phyloP scores from a whole-genome alignment of 495 filamentous ascomycete species.

The Corynascus novoguineensis region DNA sequence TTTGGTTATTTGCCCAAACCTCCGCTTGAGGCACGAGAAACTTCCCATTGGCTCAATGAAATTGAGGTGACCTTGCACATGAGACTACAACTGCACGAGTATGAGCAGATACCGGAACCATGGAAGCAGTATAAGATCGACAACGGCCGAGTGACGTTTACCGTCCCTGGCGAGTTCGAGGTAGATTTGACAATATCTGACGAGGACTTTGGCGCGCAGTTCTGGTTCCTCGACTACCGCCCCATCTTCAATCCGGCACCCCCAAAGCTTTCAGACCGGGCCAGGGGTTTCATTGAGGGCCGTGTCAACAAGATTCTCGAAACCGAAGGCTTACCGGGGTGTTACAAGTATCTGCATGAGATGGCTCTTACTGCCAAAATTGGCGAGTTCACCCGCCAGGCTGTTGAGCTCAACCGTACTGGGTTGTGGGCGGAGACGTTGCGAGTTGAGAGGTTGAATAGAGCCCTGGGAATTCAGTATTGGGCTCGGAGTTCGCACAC shows the following conservation, averaged over 20 bases:
- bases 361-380: conserved; percentile 85
- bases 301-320: conserved; percentile 63
- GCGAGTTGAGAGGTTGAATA: conserved; percentile 63
- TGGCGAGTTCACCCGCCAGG: conserved; percentile 69
- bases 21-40: conserved; percentile 57
- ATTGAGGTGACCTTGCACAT: conserved; percentile 78
- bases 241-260: conserved; percentile 70
- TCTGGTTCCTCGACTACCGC: conserved; percentile 89
- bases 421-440: conserved; percentile 49
- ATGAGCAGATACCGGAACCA: conserved; percentile 64
- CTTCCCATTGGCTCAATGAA: conserved; percentile 64
- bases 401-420: conserved; percentile 51
- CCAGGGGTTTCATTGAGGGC: conserved; percentile 60
- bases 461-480: conserved; percentile 82
- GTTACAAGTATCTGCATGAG: conserved; percentile 79
- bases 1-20: conserved; percentile 75
- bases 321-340: conserved; percentile 62
- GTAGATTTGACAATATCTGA: conserved; percentile 82
- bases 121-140: conserved; percentile 69
- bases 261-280: conserved; percentile 50
- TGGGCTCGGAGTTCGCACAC: conserved; percentile 59
- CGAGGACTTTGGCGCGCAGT: conserved; percentile 71
- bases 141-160: conserved; percentile 81
- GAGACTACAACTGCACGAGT: conserved; percentile 72
- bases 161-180: conserved; percentile 79